Evolutionary conservation across 805 yeast genomes (phyloP), one percentile per base, ranked within the genome.

Genomic region (Pichia cephalocereana): DNA sequence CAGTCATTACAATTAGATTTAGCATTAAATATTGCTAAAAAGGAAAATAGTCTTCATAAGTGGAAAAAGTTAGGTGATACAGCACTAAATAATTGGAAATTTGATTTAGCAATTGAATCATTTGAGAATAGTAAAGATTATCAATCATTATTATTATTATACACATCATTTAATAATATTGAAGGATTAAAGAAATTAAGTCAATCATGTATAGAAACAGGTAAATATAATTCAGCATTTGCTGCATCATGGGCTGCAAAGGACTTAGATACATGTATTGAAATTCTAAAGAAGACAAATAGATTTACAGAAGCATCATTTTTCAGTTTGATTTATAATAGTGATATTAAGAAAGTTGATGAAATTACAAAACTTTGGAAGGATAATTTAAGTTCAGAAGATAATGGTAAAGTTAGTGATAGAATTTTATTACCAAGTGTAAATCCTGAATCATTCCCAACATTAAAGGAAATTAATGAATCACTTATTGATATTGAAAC

Each of bases 11-110:
- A 86, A 59, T 77, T 93, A 53, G 63, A 68, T 2, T 74, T 83
- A 54, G 98, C 98, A 8, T 74, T 77, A 55, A 80, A 78, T 38
- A 76, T 84, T 57, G 83, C 88, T 8, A 63, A 69, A 23, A 68
- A 69, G 41, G 78, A 77, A 45, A 66, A 70, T 40, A 70, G 72
- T 41, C 82, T 82, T 46, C 76, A 81, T 53, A 90, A 87, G 67
- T 93, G 98, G 97, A 86, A 86, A 66, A 75, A 82, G 50, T 75
- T 93, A 43, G 99, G 98, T 55, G 98, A 93, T 69, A 73, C 82
- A 51, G 85, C 96, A 12, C 72, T 93, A 56, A 65, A 74, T 18
- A 76, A 76, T 52, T 93, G 95, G 86, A 80, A 90, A 55, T 74
- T 88, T 53, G 77, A 77, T 56, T 71, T 87, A 54, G 98, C 99